Evolutionary conservation across 768 basidiomycete species (phyloP).

Genomic region (Hirschioporus abietinus): DNA sequence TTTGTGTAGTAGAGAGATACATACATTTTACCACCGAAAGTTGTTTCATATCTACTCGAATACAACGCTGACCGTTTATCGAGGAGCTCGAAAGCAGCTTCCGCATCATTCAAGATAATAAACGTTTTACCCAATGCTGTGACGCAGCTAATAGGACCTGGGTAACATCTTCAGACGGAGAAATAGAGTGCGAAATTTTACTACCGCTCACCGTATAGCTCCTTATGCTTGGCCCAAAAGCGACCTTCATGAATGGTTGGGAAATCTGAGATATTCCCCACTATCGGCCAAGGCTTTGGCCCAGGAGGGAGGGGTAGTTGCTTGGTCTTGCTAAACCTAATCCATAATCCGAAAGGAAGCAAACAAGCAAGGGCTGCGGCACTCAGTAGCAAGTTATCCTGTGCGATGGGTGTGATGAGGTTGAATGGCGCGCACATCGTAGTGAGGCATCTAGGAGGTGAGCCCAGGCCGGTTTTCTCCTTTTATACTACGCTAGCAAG

Average conservation of each 20-base stretch:
- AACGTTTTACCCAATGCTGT: constrained; percentile 37
- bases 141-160: constrained; percentile 44
- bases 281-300: constrained; percentile 7
- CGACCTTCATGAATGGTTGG: constrained; percentile 15
- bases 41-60: background rate
- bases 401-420: too few species aligned
- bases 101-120: background rate
- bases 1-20: background rate
- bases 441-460: too few species aligned
- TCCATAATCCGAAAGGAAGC: background rate
- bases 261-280: constrained; percentile 13
- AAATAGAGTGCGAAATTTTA: background rate
- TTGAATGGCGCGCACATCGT: too few species aligned
- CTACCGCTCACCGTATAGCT: constrained; percentile 14
- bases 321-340: background rate
- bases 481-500: too few species aligned
- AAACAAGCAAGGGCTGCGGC: background rate
- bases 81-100: background rate
- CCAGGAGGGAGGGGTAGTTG: constrained; percentile 13
- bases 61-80: background rate
- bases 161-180: constrained; percentile 2
- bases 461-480: too few species aligned
- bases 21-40: background rate
- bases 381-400: too few species aligned
- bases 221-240: constrained; percentile 17